Conservation (phyloP, 148 eudicot species). For the Spergularia bocconei region DNA sequence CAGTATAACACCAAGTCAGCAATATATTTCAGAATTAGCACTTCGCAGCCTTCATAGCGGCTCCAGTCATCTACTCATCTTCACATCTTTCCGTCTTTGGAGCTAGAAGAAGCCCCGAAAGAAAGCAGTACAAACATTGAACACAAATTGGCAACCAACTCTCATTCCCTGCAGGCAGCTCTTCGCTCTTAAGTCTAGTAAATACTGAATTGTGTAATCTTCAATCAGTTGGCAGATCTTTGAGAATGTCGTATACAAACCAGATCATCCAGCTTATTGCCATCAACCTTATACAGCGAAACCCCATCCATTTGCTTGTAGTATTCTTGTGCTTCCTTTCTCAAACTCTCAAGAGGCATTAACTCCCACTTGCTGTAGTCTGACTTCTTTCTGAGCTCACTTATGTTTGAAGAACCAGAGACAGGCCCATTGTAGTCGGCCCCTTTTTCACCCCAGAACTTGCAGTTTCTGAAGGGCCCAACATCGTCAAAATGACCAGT, state of each 20-base stretch:
- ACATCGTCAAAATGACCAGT: conserved; percentile 40
- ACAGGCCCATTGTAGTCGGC: conserved; percentile 55
- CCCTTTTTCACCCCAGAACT: conserved; percentile 77
- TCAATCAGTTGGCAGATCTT: conserved; percentile 26
- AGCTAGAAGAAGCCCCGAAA: not conserved
- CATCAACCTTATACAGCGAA: conserved; percentile 87
- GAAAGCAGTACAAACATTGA: not conserved
- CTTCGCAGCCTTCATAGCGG: not conserved
- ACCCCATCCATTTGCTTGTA: conserved; percentile 80
- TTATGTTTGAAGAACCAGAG: conserved; percentile 81
- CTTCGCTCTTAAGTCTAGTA: not conserved
- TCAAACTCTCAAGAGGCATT: conserved; percentile 66
- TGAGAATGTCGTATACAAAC: conserved; percentile 74
- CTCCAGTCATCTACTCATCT: too few relatives aligned
- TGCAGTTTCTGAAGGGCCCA: conserved; percentile 94
- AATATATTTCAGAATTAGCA: not conserved
- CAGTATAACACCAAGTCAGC: not conserved
- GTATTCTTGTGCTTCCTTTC: conserved; percentile 78
- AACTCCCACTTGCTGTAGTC: conserved; percentile 87
- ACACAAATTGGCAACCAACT: not conserved
- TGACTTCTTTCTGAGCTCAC: conserved; percentile 58
- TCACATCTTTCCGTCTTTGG: not conserved
- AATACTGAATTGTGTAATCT: too few relatives aligned
- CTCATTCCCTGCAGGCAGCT: not conserved
- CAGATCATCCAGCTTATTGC: conserved; percentile 88